Base-by-base conservation (phyloP, 2,329 filamentous ascomycete genomes). In the Hypoxylon sp. region DNA sequence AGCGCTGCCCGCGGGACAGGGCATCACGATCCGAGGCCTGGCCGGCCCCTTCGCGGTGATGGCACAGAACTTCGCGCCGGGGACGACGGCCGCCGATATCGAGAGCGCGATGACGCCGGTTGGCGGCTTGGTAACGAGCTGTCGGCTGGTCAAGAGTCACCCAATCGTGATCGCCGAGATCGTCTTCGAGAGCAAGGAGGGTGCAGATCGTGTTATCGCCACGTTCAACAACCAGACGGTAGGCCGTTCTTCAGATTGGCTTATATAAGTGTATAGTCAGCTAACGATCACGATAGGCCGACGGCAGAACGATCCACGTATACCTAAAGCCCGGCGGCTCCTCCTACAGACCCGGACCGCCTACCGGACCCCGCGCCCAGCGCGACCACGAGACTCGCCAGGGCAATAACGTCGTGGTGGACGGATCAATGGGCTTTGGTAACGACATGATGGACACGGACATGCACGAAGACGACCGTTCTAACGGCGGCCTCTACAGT, bases 171-270 rank as follows among this genome's bases (percentile, higher is more conserved):
- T 93, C 72, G 90, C 90, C 20, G 92, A 95, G 78, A 87, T 95
- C 74, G 83, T 89, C 4, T 93, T 94, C 73, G 84, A 88, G 66
- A 89, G 87, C 61, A 88, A 86, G 70, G 87, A 91, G 65, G 90
- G 89, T 39, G 92, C 91, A 2, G 89, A 94, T 70, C 85, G 84
- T 39, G 90, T 93, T 17, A 90, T 94, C 71, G 82, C 85, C 61
- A 91, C 85, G 2, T 94, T 94, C 77, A 89, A 95, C 77, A 88
- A 91, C 74, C 89, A 93, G 80, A 92, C 87, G 74, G 91, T 92
- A 75, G 69, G 87, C 78, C 37, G 37, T 51, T 46, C 17, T 28
- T 20, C 39, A 19, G 15, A 11, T 28, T 56, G 6, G 17, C 32
- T 24, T 4, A n/a, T n/a, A n/a, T n/a, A n/a, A n/a, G 15, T 30